These are phyloP conservation scores for Davidsoniella virescens DNA, from an alignment of 2,329 filamentous ascomycete species.

Conservation along the genomic window DNA sequence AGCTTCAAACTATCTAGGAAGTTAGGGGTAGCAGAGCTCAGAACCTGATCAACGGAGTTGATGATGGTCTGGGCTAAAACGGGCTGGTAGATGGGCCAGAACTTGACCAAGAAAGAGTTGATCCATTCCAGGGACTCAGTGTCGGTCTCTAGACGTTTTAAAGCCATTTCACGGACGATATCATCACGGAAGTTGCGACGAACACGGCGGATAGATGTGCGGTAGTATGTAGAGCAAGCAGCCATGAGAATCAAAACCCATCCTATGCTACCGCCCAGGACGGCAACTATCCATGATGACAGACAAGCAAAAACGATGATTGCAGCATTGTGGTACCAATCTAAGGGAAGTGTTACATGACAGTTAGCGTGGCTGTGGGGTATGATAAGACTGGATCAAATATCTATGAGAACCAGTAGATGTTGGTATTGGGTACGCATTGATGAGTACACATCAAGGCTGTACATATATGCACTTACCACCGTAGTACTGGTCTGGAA, in stretches of 20 bases:
- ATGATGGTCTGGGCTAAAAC: constrained; percentile 85
- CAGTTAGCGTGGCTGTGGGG: constrained; percentile 4
- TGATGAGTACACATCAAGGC: not conserved
- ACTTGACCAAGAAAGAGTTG: constrained; percentile 95
- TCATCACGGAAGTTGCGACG: constrained; percentile 94
- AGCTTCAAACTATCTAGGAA: constrained; percentile 90
- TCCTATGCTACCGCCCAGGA: constrained; percentile 76
- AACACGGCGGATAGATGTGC: constrained; percentile 84
- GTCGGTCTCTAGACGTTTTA: constrained; percentile 77
- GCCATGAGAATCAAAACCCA: constrained; percentile 94
- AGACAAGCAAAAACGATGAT: constrained; percentile 88
- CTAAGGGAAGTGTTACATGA: constrained; percentile 25
- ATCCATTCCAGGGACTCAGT: constrained; percentile 95
- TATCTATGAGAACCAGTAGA: not conserved
- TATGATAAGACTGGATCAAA: no score
- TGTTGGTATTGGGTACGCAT: not conserved
- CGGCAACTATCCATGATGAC: constrained; percentile 73
- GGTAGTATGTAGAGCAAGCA: constrained; percentile 83
- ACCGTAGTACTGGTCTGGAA: constrained; percentile 84
- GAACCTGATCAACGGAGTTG: constrained; percentile 85
- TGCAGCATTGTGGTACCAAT: constrained; percentile 97
- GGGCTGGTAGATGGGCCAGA: constrained; percentile 97
- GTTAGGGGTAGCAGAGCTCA: constrained; percentile 78
- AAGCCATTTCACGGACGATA: constrained; percentile 71
- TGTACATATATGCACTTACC: constrained; percentile 30